Evolutionary conservation across 768 basidiomycete genomes (phyloP).

Genomic region (Phanerochaete sordida): DNA sequence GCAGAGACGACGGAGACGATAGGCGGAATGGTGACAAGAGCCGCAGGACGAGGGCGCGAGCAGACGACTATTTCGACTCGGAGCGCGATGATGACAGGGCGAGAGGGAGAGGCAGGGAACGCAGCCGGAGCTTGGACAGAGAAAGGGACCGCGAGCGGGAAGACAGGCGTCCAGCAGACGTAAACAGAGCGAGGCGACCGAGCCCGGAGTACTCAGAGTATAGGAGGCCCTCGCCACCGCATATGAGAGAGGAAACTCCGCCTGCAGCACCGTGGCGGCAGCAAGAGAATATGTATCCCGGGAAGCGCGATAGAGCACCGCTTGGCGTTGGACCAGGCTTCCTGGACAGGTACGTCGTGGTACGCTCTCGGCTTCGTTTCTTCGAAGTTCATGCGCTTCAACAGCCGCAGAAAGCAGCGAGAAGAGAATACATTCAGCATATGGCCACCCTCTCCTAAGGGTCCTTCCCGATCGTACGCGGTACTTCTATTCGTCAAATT

Average conservation of each 20-base stretch:
- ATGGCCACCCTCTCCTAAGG: constrained; percentile 85
- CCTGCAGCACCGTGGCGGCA: constrained; percentile 42
- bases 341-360: constrained; percentile 64
- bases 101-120: constrained; percentile 20
- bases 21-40: constrained; percentile 16
- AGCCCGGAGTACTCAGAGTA: constrained; percentile 29
- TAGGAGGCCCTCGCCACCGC: constrained; percentile 30
- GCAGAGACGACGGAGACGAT: neutral
- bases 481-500: constrained; percentile 1
- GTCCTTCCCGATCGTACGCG: constrained; percentile 57
- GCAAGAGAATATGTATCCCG: constrained; percentile 57
- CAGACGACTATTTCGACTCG: constrained; percentile 34
- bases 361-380: too few species aligned
- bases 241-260: constrained; percentile 12
- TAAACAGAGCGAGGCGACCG: constrained; percentile 30
- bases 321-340: constrained; percentile 46
- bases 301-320: constrained; percentile 29
- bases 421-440: constrained; percentile 52
- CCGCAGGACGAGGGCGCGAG: constrained; percentile 19
- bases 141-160: constrained; percentile 23
- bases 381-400: neutral
- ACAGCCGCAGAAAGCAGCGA: constrained; percentile 70
- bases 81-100: constrained; percentile 1
- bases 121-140: constrained; percentile 21
- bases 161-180: constrained; percentile 23